These are phyloP conservation scores for Thelephora ganbajun DNA, from an alignment of 768 basidiomycete genomes.

Conservation along the genomic window DNA sequence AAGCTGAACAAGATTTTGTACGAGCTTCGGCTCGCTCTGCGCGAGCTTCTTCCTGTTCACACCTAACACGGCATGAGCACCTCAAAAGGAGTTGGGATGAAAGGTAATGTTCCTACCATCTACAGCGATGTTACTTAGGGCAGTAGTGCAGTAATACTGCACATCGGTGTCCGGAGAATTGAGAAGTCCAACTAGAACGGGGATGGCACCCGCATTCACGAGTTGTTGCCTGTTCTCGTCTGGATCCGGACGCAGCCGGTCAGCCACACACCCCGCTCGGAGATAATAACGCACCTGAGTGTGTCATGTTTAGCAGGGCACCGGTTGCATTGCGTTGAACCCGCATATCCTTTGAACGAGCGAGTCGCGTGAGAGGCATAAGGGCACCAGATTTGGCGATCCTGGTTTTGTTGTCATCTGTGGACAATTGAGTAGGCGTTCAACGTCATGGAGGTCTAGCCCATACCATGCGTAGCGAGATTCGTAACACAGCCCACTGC, in stretches of 20 bases:
- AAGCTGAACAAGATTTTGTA: conserved; percentile 81
- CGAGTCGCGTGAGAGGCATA: conserved; percentile 89
- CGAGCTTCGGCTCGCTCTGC: conserved; percentile 86
- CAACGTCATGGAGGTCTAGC: background rate
- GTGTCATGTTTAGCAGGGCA: conserved; percentile 97
- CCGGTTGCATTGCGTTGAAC: conserved; percentile 98
- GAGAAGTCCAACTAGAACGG: conserved; percentile 86
- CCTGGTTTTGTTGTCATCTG: conserved; percentile 99
- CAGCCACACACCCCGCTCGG: background rate
- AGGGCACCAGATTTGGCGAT: conserved; percentile 99
- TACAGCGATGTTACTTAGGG: conserved; percentile 95
- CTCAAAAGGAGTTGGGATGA: background rate
- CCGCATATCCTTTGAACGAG: conserved; percentile 97
- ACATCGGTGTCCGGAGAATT: conserved; percentile 99
- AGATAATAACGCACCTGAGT: conserved; percentile 56
- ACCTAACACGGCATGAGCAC: conserved; percentile 24
- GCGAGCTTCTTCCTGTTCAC: conserved; percentile 90
- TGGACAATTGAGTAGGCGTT: conserved; percentile 7
- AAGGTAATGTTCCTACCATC: conserved; percentile 42
- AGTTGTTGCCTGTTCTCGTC: conserved; percentile 98
- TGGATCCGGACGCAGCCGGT: conserved; percentile 16
- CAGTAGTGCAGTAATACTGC: conserved; percentile 99
- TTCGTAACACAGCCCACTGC: conserved; percentile 97
- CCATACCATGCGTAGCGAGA: conserved; percentile 85
- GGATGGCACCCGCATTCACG: conserved; percentile 96